Base-by-base conservation (phyloP, 192 early-diverging fungal genomes). In the Coemansia pectinata region DNA sequence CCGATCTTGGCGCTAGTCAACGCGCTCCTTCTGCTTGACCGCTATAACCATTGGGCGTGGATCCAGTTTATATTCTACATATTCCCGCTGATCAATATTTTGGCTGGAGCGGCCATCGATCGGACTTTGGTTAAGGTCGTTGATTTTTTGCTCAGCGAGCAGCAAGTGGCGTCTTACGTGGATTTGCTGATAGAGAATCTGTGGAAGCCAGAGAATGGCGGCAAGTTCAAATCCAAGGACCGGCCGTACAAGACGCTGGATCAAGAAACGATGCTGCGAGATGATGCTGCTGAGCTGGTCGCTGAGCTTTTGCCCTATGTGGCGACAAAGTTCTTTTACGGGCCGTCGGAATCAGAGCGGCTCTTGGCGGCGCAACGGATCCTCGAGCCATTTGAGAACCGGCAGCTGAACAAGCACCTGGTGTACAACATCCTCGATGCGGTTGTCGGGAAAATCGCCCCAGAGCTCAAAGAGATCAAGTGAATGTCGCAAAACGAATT, bases 31-130 rank as follows among this genome's bases (percentile, higher is more conserved):
- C 60, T 75, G 34, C 61, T 83, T 1, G 81, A 78, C 40, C 73
- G 67, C n/a, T 83, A 83, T 42, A 77, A 78, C 62, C 72, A 78
- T 36, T 83, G 81, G 81, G 75, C 72, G 23, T 83, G 81, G 81
- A 69, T 50, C n/a, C 81, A 83, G 57, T 83, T 83, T 47, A 39
- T 83, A 21, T 78, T 78, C 42, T 83, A 83, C 65, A 75, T 83
- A 21, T 78, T 78, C 39, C 81, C 81, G 23, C 63, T 83, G 42
- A 65, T 83, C 60, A 83, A 83, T 63, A 73, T 77, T 25, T 36
- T 83, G 55, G 81, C 72, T 14, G 81, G 81, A 15, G 69, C 62
- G 9, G 81, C 81, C 6, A 83, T 83, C 5, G 81, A 83, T 33
- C 66, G 76, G 44, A 83, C 76, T 36, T 52, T 83, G 59, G 70